Base-by-base conservation (phyloP, 2,329 filamentous ascomycete species). In the Mycosphaerella sp. region DNA sequence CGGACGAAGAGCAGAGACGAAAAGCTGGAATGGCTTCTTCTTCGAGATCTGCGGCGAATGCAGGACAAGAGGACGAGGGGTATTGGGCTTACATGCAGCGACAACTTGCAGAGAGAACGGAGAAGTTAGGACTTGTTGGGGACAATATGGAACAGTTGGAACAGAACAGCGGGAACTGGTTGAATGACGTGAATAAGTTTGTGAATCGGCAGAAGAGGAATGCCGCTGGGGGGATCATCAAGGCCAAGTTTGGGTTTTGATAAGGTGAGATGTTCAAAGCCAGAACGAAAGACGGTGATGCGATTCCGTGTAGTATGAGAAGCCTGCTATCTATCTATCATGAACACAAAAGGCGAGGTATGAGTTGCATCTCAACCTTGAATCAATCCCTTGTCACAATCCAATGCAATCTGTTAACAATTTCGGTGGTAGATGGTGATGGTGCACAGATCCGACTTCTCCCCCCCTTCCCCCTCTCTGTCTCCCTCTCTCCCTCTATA, bases 91-190 rank as follows among this genome's bases (percentile, higher is more conserved):
- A 94, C 65, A 82, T 97, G 70, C 84, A 86, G 8, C 79, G 90
- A 32, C 88, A 95, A 68, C 71, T 98, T 41, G 89, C 94, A 61
- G 90, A 97, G 70, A 75, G 93, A 44, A 95, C 93, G 0, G 89
- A 97, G 71, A 89, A 85, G 64, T 73, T 98, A 52, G 86, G 84
- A 40, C 74, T 94, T 4, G 84, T 91, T 70, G 86, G 85, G 2
- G 91, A 97, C 63, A 84, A 76, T 42, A 89, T 97, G 82, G 86
- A 95, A 56, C 82, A 80, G 56, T 71, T 96, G 54, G 85, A 91
- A 63, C 79, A 89, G 62, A 85, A 85, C 60, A 95, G 87, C 65
- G 81, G 82, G 49, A 86, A 83, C 14, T 97, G 89, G 83, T 85
- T 89, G 12, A 82, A 89, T 28, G 90, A 95, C 66, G 89, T 95